A percentile compares a stretch with the other conserved stretches of the same genome.
These are phyloP conservation scores for Sugiyamaella neomexicana DNA, from an alignment of 1,139 yeast genomes.

Conservation along the genomic window DNA sequence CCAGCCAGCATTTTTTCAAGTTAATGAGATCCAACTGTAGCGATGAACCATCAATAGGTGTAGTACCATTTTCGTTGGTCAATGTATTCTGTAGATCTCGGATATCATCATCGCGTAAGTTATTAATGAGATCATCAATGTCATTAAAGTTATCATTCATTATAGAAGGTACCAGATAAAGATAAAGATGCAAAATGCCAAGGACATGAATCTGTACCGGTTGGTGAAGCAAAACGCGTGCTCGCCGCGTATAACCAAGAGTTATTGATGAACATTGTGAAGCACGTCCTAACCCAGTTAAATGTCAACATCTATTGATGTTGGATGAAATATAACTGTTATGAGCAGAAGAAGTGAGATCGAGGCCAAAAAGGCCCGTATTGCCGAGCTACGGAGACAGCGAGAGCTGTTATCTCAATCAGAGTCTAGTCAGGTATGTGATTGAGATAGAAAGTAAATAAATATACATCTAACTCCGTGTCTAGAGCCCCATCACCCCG, in stretches of 20 bases:
- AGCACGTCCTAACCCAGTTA: conserved; percentile 4
- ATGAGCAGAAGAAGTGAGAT: conserved; percentile 42
- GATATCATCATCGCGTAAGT: conserved; percentile 24
- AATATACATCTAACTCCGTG: neutral
- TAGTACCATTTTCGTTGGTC: neutral
- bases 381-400: conserved; percentile 47
- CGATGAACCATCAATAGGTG: conserved; percentile 8
- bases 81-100: conserved; percentile 1
- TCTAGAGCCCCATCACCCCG: neutral
- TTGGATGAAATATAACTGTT: neutral
- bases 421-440: conserved; percentile 21
- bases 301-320: neutral
- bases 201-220: neutral
- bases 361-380: conserved; percentile 49
- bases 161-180: neutral
- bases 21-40: conserved; percentile 22
- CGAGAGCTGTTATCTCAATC: conserved; percentile 31
- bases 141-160: neutral
- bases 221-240: conserved; percentile 1
- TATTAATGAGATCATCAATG: conserved; percentile 30
- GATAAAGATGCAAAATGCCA: too few relatives aligned
- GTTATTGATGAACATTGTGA: neutral
- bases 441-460: neutral
- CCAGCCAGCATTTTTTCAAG: conserved; percentile 70
- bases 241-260: neutral